Percentiles rank a stretch among this genome's conserved stretches.
Evolutionary conservation across 1,284 basidiomycete genomes (phyloP).

Genomic region (Boletus mariae): DNA sequence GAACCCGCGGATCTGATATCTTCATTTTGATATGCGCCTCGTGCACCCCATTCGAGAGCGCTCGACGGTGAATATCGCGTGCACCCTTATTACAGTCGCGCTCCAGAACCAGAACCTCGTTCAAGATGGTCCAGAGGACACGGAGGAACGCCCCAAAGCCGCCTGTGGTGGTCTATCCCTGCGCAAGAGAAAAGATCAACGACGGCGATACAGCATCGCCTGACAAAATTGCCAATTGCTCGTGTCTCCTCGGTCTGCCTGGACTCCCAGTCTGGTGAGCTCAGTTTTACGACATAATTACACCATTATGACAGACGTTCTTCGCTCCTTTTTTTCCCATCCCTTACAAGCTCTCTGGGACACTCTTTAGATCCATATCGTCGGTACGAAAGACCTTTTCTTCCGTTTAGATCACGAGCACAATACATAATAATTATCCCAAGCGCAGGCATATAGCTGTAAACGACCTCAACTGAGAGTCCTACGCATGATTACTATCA

Average conservation of each 20-base stretch:
- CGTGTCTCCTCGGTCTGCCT: slow-evolving; percentile 7
- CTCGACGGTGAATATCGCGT: slow-evolving; percentile 7
- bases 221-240: slow-evolving; percentile 21
- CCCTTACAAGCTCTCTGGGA: slow-evolving; percentile 2
- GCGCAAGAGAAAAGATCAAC: slow-evolving; percentile 8
- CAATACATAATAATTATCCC: slow-evolving; percentile 9
- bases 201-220: slow-evolving; percentile 6
- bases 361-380: neutral
- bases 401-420: slow-evolving; percentile 1
- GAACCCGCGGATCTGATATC: slow-evolving; percentile 31
- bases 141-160: neutral
- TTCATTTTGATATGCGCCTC: slow-evolving; percentile 27
- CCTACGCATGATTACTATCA: slow-evolving; percentile 6
- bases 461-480: slow-evolving; percentile 25
- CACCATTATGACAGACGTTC: slow-evolving; percentile 23
- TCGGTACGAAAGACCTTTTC: neutral
- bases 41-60: slow-evolving; percentile 11
- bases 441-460: slow-evolving; percentile 10
- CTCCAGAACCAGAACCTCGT: slow-evolving; percentile 2
- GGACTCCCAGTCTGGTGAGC: slow-evolving; percentile 17
- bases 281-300: slow-evolving; percentile 34
- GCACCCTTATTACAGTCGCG: neutral
- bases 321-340: slow-evolving; percentile 12
- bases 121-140: neutral
- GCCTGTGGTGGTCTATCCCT: neutral